Evolutionary conservation across 2,329 filamentous ascomycete species (phyloP).

Genomic region (Incumbomyces lentus): DNA sequence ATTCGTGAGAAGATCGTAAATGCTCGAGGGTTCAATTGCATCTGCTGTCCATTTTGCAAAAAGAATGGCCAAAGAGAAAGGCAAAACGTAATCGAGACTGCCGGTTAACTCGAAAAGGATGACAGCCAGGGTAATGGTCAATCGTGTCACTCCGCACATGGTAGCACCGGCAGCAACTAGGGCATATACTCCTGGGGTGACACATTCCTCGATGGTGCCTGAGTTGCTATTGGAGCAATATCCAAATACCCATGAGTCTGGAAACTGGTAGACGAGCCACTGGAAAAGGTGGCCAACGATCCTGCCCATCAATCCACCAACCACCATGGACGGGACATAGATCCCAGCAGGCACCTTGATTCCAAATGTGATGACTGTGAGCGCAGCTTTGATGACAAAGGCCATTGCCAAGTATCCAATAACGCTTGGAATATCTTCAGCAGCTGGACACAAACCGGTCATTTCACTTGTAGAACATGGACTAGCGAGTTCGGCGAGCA

Average conservation of each 20-base stretch:
- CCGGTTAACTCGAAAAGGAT: conserved; percentile 95
- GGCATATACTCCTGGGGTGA: conserved; percentile 94
- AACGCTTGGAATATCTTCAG: conserved; percentile 64
- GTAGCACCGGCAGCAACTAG: conserved; percentile 89
- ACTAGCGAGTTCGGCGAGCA: conserved; percentile 80
- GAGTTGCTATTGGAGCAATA: conserved; percentile 30
- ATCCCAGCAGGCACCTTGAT: conserved; percentile 96
- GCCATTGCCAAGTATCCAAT: conserved; percentile 62
- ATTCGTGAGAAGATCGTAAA: conserved; percentile 82
- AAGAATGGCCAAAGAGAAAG: conserved; percentile 82
- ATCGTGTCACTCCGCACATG: conserved; percentile 91
- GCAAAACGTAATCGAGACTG: conserved; percentile 86
- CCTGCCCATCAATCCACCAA: conserved; percentile 82
- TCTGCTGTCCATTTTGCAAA: conserved; percentile 98
- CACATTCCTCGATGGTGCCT: conserved; percentile 64
- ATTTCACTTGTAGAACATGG: conserved; percentile 58
- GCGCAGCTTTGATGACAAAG: conserved; percentile 77
- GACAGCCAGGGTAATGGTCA: conserved; percentile 87
- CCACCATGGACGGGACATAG: conserved; percentile 97
- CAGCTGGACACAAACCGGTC: conserved; percentile 66
- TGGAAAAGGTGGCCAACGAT: conserved; percentile 80
- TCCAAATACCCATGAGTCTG: conserved; percentile 43
- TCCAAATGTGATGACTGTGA: conserved; percentile 87
- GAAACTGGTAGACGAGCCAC: conserved; percentile 64
- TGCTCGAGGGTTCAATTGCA: conserved; percentile 84